Evolutionary conservation across 768 basidiomycete species (phyloP), one percentile per base, ranked within the genome.

Genomic region (Pholiota conissans): DNA sequence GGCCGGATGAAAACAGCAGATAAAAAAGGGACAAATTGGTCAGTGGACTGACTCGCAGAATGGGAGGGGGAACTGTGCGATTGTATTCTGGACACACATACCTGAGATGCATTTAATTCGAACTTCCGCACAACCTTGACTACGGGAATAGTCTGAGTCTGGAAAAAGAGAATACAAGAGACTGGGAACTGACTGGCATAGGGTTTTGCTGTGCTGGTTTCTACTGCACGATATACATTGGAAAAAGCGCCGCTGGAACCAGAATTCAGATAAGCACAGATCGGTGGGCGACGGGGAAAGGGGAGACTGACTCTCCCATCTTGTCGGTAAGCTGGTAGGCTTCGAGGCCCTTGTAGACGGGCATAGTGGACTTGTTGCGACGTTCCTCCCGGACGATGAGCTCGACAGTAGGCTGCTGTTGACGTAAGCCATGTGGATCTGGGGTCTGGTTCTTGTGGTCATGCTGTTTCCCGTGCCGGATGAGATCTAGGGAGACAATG

Each of bases 61-160:
- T 61, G 58, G 63, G 65, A 65, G 60, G 64, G 55, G 63, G 63
- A 45, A 63, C 14, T 18, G 42, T 11, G 24, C 34, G 57, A 54
- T 60, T 61, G 68, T 68, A 61, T 62, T 45, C 13, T 32, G 34
- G 78, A 0, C 14, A 27, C 1, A 50, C 91, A 84, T 71, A 95
- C 95, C 88, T 97, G 95, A 7, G 87, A 88, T 32, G 91, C 84
- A 68, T 90, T 95, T 52, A 97, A 78, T 69, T 97, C 95, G 66
- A 82, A 93, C 72, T 96, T 97, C 63, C 95, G 90, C 58, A 97
- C 95, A 40, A 94, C 90, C 72, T 97, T 97, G 77, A 97, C 93
- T 90, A 65, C 11, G 65, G 67, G 60, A 60, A 60, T 61, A 63
- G 48, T 62, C 65, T 47, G 48, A 56, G 39, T 65, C 46, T 58